These are phyloP conservation scores for Aspergillus coremiiformis DNA, from an alignment of 495 filamentous ascomycete genomes.

Conservation along the genomic window DNA sequence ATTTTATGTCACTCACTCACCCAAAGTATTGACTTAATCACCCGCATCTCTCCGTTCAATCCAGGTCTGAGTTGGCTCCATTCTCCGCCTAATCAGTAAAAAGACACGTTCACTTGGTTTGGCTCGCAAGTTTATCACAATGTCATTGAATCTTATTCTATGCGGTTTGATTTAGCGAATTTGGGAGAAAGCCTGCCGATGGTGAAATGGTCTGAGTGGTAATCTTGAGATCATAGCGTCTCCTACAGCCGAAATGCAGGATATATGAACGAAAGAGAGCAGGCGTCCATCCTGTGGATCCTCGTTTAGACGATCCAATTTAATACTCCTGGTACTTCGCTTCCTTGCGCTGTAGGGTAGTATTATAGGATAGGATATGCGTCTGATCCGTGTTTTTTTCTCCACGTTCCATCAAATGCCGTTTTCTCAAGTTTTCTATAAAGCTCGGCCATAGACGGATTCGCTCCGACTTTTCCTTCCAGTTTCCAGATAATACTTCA, in stretches of 20 bases:
- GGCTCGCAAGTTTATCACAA: not conserved
- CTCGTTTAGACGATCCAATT: not conserved
- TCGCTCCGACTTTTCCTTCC: not conserved
- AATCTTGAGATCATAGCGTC: not conserved
- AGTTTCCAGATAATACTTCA: not conserved
- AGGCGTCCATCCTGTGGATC: not conserved
- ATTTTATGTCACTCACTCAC: not conserved
- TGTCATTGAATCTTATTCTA: not conserved
- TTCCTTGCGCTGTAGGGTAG: not conserved
- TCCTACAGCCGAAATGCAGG: not conserved
- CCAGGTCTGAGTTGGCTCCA: slow-evolving; percentile 1
- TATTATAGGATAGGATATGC: not conserved
- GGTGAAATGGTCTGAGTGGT: not conserved
- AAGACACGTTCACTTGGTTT: not conserved
- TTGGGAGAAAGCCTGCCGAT: not conserved
- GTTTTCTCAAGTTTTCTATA: not conserved
- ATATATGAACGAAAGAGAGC: not conserved
- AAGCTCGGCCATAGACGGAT: not conserved
- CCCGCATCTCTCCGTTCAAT: not conserved
- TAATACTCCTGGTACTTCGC: not conserved
- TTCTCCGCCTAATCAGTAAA: not conserved
- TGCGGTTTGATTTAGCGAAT: not conserved
- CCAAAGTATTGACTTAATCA: not conserved
- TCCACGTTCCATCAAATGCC: not conserved
- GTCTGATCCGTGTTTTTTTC: not conserved